These are phyloP conservation scores for Coemansia sp. DNA, from an alignment of 192 early-diverging fungal species.

Conservation along the genomic window DNA sequence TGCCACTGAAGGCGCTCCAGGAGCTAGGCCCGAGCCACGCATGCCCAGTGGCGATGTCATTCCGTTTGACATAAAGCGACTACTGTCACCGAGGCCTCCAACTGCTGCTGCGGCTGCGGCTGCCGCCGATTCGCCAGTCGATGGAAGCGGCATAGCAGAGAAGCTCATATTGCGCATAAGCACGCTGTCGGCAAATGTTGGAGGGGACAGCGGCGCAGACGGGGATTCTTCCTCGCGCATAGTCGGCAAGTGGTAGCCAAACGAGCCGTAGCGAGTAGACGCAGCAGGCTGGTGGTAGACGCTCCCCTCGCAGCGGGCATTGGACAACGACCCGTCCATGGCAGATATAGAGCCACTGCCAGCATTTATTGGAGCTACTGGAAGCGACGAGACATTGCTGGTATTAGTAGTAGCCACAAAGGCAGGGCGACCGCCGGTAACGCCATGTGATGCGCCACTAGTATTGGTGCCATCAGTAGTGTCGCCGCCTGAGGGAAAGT, in stretches of 20 bases:
- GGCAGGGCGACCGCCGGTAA: conserved; percentile 1
- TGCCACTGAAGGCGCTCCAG: not conserved
- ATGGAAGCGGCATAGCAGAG: conserved; percentile 13
- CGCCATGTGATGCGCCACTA: conserved; percentile 39
- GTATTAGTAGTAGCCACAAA: conserved; percentile 1
- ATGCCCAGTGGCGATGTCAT: conserved; percentile 21
- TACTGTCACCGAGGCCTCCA: not conserved
- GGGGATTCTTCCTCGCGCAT: conserved; percentile 51
- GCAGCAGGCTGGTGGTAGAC: not conserved
- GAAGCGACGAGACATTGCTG: conserved; percentile 14
- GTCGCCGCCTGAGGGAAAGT: conserved; percentile 13
- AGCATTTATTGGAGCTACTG: not conserved
- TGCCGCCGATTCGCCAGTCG: not conserved
- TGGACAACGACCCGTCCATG: not conserved
- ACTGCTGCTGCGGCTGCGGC: conserved; percentile 12
- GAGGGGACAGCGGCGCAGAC: conserved; percentile 9
- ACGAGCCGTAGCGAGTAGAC: conserved; percentile 27
- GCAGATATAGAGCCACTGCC: not conserved
- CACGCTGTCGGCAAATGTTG: conserved; percentile 17
- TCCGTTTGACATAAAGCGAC: conserved; percentile 13
- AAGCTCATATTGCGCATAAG: conserved; percentile 51
- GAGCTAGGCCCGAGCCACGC: not conserved
- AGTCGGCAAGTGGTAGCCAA: conserved; percentile 43
- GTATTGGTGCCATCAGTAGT: conserved; percentile 18
- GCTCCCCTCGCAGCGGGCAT: not conserved